Base-by-base conservation (phyloP, 2,329 filamentous ascomycete species). In the Penicillium nordicum region DNA sequence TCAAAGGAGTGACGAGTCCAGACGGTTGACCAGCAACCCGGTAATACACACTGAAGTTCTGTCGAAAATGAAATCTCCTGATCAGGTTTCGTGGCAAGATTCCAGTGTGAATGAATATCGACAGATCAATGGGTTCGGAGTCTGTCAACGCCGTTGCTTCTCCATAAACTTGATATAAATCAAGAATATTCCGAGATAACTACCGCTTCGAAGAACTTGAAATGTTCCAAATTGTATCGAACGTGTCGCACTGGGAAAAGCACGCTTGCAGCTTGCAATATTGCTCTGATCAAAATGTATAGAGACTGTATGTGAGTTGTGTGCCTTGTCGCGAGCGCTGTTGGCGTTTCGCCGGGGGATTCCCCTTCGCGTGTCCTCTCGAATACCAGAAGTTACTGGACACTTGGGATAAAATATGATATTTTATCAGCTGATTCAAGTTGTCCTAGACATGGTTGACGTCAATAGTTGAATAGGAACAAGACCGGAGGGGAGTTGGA, bases 11-110 rank as follows among this genome's bases (percentile, higher is more conserved):
- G 63, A 60, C 59, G 29, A 60, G 55, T 48, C 57, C 51, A 38
- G 43, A 48, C 50, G 54, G 59, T 64, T 65, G 63, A 50, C 63
- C 63, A 59, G 63, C 63, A 65, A 65, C 59, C 63, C 29, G 55
- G 45, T 50, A 41, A 36, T 50, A 36, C 16, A 30, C 30, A 38
- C 30, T 52, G 21, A 50, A 18, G 11, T 10, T 37, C 32, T 29
- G 14, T 29, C 21, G 10, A n/a, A 40, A 53, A 47, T 4, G 16
- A 44, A 21, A 25, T 38, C 16, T 32, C n/a, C 29, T 18, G 16
- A n/a, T 44, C 16, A 10, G 3, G 11, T 14, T 51, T 45, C n/a
- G 25, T 12, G 1, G 34, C 11, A 45, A 52, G 25, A 40, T 18
- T 34, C 16, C 34, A 40, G 37, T 36, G 23, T 32, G 10, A 45